Conservation (phyloP, 768 basidiomycete genomes). For the Rhodotorula paludigena region DNA sequence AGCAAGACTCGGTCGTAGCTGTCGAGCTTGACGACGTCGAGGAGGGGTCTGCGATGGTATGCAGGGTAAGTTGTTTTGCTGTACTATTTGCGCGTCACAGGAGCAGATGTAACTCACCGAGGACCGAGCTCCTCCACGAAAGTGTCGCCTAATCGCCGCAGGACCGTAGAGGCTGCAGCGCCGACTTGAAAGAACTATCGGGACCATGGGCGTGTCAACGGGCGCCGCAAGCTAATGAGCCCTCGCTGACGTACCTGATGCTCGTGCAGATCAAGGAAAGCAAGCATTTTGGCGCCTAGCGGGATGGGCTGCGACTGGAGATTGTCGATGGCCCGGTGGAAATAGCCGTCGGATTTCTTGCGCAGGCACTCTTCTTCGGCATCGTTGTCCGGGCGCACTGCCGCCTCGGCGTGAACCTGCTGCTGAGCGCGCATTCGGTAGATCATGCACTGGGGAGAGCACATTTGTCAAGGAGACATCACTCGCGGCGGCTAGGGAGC, state of each 20-base stretch:
- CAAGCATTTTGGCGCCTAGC: constrained; percentile 27
- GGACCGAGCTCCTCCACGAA: neutral
- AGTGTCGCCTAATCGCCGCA: neutral
- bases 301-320: constrained; percentile 13
- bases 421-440: constrained; percentile 3
- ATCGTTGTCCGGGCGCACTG: neutral
- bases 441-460: neutral
- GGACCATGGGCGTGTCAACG: too few species aligned
- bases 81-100: too few species aligned
- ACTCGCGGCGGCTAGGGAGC: neutral
- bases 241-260: constrained; percentile 8
- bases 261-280: constrained; percentile 11
- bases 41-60: constrained; percentile 6
- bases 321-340: constrained; percentile 19
- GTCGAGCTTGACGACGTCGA: neutral
- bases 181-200: neutral
- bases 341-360: constrained; percentile 15
- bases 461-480: neutral
- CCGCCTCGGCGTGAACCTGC: neutral
- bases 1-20: constrained; percentile 2
- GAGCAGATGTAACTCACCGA: constrained; percentile 12
- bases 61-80: too few species aligned
- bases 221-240: too few species aligned
- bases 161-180: neutral
- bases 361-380: constrained; percentile 6